phyloP scores from a whole-genome alignment of 371 early-diverging fungal species.

The Mortierella sp. region DNA sequence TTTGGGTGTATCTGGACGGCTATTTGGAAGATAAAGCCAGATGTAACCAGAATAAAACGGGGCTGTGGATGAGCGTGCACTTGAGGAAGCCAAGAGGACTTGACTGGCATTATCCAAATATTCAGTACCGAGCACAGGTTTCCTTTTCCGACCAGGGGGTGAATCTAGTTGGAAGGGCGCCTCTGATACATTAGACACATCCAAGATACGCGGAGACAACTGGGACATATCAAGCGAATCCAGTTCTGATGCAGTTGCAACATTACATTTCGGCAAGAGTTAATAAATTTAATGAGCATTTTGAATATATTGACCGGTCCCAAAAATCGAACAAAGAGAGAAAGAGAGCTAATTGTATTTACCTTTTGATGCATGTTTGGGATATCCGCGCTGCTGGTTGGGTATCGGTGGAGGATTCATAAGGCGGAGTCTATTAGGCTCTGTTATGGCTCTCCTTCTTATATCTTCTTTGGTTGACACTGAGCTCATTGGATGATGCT shows the following conservation, averaged over 20 bases:
- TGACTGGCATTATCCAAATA: conserved; percentile 47
- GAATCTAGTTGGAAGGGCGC: conserved; percentile 28
- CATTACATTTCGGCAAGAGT: not conserved
- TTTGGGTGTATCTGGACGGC: not conserved
- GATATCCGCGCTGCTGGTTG: conserved; percentile 9
- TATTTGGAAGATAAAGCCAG: conserved; percentile 42
- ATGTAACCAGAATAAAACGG: conserved; percentile 46
- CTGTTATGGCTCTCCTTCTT: conserved; percentile 41
- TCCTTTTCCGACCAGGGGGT: conserved; percentile 24
- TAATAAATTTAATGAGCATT: not conserved
- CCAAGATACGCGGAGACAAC: conserved; percentile 13
- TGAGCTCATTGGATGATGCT: conserved; percentile 10
- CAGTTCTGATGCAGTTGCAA: conserved; percentile 2
- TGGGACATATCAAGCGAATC: not conserved
- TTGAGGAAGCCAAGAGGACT: conserved; percentile 32
- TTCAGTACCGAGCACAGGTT: conserved; percentile 50
- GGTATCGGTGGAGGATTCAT: not conserved
- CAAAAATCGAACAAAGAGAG: no score
- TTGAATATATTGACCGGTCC: no score
- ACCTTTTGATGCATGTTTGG: conserved; percentile 25
- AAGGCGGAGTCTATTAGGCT: conserved; percentile 30
- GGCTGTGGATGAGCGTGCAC: conserved; percentile 43
- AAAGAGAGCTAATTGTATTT: not conserved
- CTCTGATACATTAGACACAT: conserved; percentile 38
- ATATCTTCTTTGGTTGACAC: conserved; percentile 21